phyloP scores from a whole-genome alignment of 108 stramenopile genomes.

The Nannochloropsis gaditana region DNA sequence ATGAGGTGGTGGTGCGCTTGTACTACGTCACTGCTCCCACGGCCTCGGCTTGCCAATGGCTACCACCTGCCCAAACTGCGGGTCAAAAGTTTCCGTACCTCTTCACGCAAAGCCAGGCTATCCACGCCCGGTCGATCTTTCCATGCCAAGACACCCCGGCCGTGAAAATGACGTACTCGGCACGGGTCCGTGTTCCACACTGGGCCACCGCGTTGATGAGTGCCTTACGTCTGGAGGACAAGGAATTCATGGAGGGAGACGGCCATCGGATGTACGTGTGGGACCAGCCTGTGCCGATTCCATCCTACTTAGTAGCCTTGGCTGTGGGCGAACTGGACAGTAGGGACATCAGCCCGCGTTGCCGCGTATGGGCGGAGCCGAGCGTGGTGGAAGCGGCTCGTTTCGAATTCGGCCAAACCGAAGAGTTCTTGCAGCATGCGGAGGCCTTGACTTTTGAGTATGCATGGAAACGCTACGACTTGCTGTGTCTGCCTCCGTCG shows the following conservation, averaged over 20 bases:
- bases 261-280: constrained; percentile 56
- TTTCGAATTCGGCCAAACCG: constrained; percentile 86
- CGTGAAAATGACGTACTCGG: constrained; percentile 69
- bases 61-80: constrained; percentile 81
- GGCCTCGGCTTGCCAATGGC: constrained; percentile 84
- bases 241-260: constrained; percentile 21
- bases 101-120: constrained; percentile 92
- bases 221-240: constrained; percentile 57
- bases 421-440: constrained; percentile 73
- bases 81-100: constrained; percentile 85
- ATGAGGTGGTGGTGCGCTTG: constrained; percentile 56
- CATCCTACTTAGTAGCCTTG: constrained; percentile 86
- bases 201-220: constrained; percentile 93
- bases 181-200: constrained; percentile 68
- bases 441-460: constrained; percentile 70
- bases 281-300: constrained; percentile 79
- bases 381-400: constrained; percentile 77
- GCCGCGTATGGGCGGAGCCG: constrained; percentile 87
- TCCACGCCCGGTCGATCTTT: constrained; percentile 84
- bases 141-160: constrained; percentile 72
- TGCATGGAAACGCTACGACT: constrained; percentile 86
- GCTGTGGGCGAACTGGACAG: constrained; percentile 76
- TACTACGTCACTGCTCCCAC: constrained; percentile 64
- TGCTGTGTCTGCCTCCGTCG: constrained; percentile 85
- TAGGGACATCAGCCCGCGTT: constrained; percentile 67